Base-by-base conservation (phyloP, 2,329 filamentous ascomycete species). In the Curvularia spicifera region DNA sequence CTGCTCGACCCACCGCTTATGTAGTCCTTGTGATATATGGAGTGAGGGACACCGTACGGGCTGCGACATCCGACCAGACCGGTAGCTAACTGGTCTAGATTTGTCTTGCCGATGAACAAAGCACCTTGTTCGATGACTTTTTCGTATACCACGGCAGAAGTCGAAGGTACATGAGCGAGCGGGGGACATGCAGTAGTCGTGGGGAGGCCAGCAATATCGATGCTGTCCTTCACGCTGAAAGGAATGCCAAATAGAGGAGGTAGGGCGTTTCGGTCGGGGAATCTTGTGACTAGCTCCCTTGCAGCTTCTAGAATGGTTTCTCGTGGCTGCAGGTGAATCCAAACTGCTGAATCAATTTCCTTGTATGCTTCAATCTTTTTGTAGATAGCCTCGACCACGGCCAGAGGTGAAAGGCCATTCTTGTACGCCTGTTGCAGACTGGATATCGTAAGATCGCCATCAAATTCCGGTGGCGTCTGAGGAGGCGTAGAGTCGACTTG, bases 71-170 rank as follows among this genome's bases (percentile, higher is more conserved):
- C 86, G 12, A 82, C 84, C 2, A 88, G 78, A 0, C 86, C 86
- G 0, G 85, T 88, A 2, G 85, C 86, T 4, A 88, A 78, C 70
- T 88, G 85, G 67, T 89, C 86, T 53, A 88, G 79, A 60, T 87
- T 88, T 0, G 82, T 79, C 68, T 88, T 88, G 33, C 84, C 85
- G 3, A 88, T 76, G 47, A 87, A 83, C 5, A 88, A 76, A 1
- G 83, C 85, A 2, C 85, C 85, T 5, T 83, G 81, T 2, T 73
- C 65, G 13, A 80, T 78, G 10, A 87, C 70, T 4, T 80, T 83
- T 1, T 75, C 70, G 6, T 87, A 83, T 0, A 84, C 78, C 0
- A 81, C 78, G 0, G 84, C 82, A 62, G 85, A 84, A 5, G 67
- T 67, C 4, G 70, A 68, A 13, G 80, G 84, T 42, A 76, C 76